Evolutionary conservation across 129 eudicot genomes (phyloP).

Genomic region (Lactuca saligna): DNA sequence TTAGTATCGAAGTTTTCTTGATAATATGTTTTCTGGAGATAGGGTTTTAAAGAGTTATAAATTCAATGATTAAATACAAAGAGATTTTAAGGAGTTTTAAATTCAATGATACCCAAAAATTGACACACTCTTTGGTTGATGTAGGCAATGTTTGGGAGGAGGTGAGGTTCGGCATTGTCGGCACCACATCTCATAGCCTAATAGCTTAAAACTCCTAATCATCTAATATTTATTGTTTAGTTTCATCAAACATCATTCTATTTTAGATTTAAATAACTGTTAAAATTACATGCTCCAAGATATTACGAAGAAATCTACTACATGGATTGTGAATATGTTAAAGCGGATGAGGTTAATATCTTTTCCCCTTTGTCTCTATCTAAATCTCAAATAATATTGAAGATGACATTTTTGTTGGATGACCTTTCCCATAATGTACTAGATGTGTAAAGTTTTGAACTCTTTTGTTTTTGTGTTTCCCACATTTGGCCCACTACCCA

Average conservation of each 20-base stretch:
- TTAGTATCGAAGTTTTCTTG: too few species aligned
- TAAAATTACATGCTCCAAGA: not conserved
- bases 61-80: too few species aligned
- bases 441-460: slow-evolving; percentile 29
- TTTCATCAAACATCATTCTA: not conserved
- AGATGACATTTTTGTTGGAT: slow-evolving; percentile 45
- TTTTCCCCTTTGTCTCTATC: slow-evolving; percentile 31
- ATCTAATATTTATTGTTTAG: too few species aligned
- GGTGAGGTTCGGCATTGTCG: too few species aligned
- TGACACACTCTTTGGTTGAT: too few species aligned
- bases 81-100: too few species aligned
- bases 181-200: too few species aligned
- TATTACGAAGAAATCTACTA: not conserved
- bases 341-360: slow-evolving; percentile 27
- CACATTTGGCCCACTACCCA: slow-evolving; percentile 25
- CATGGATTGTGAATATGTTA: slow-evolving; percentile 3
- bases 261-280: not conserved
- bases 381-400: slow-evolving; percentile 24
- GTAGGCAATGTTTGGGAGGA: too few species aligned
- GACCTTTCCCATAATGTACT: slow-evolving; percentile 36
- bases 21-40: too few species aligned
- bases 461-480: slow-evolving; percentile 23
- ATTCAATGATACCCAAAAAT: too few species aligned
- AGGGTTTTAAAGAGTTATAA: too few species aligned
- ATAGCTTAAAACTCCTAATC: too few species aligned